Evolutionary conservation across 345 rosid genomes (phyloP).

Genomic region (Cardamine chenopodiifolia): DNA sequence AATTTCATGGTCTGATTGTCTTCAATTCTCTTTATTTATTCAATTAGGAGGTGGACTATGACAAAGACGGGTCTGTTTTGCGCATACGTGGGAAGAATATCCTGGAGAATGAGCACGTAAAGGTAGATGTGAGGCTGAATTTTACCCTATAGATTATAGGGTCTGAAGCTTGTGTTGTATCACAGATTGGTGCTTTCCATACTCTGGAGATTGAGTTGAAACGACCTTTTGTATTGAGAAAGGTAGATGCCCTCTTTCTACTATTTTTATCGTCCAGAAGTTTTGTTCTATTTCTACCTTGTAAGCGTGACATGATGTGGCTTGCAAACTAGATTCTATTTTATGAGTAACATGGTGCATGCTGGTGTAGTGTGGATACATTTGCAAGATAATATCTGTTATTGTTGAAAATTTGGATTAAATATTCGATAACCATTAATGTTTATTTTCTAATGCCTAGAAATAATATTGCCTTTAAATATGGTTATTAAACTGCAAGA

Average conservation of each 20-base stretch:
- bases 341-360: not conserved
- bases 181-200: slow-evolving; percentile 90
- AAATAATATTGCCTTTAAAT: not conserved
- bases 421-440: not conserved
- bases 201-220: slow-evolving; percentile 80
- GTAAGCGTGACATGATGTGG: not conserved
- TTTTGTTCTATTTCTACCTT: slow-evolving; percentile 12
- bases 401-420: not conserved
- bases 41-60: slow-evolving; percentile 66
- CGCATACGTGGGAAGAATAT: slow-evolving; percentile 90
- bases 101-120: slow-evolving; percentile 77
- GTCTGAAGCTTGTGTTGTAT: slow-evolving; percentile 21
- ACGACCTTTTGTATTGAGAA: slow-evolving; percentile 83
- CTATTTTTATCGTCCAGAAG: not conserved
- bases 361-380: not conserved
- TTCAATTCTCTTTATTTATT: slow-evolving; percentile 7
- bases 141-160: not conserved
- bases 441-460: not conserved
- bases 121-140: slow-evolving; percentile 50
- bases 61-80: slow-evolving; percentile 69
- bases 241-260: slow-evolving; percentile 49
- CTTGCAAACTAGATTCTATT: slow-evolving; percentile 3
- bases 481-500: not conserved
- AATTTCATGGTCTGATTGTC: slow-evolving; percentile 1
- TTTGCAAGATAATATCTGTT: not conserved